Percentiles rank a stretch among this genome's conserved stretches.
phyloP scores from a whole-genome alignment of 1,139 yeast genomes.

The Scheffersomyces segobiensis region DNA sequence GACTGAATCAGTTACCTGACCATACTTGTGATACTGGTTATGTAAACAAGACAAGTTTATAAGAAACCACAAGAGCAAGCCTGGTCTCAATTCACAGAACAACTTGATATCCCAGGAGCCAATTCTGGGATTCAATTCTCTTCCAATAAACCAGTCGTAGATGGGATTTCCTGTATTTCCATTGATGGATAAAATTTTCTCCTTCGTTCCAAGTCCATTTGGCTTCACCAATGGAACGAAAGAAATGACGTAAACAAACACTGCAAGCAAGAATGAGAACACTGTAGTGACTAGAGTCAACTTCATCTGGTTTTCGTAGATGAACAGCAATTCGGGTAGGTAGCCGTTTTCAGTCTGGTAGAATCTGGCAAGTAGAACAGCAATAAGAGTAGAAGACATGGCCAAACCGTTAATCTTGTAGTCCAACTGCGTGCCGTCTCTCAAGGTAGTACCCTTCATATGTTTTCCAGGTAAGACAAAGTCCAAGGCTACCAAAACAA shows the following conservation, averaged over 20 bases:
- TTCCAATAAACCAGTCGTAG: slow-evolving; percentile 96
- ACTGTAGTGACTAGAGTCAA: slow-evolving; percentile 63
- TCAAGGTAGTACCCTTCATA: slow-evolving; percentile 64
- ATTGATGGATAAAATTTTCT: slow-evolving; percentile 75
- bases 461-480: slow-evolving; percentile 69
- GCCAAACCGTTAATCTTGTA: slow-evolving; percentile 83
- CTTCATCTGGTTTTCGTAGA: slow-evolving; percentile 68
- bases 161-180: slow-evolving; percentile 79
- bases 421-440: slow-evolving; percentile 70
- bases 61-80: slow-evolving; percentile 81
- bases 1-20: slow-evolving; percentile 71
- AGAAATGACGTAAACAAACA: slow-evolving; percentile 65
- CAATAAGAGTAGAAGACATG: slow-evolving; percentile 49
- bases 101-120: slow-evolving; percentile 85
- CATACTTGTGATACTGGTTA: slow-evolving; percentile 67
- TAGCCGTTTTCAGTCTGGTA: slow-evolving; percentile 45
- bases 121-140: slow-evolving; percentile 90
- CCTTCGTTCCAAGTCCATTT: slow-evolving; percentile 59
- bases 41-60: slow-evolving; percentile 80
- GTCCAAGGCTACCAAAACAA: slow-evolving; percentile 62
- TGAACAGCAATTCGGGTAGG: slow-evolving; percentile 77
- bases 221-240: slow-evolving; percentile 54
- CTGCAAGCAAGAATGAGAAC: slow-evolving; percentile 64
- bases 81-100: slow-evolving; percentile 94
- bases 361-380: slow-evolving; percentile 53